These are phyloP conservation scores for Ziziphus jujuba DNA, from an alignment of 306 rosid species.

Conservation along the genomic window DNA sequence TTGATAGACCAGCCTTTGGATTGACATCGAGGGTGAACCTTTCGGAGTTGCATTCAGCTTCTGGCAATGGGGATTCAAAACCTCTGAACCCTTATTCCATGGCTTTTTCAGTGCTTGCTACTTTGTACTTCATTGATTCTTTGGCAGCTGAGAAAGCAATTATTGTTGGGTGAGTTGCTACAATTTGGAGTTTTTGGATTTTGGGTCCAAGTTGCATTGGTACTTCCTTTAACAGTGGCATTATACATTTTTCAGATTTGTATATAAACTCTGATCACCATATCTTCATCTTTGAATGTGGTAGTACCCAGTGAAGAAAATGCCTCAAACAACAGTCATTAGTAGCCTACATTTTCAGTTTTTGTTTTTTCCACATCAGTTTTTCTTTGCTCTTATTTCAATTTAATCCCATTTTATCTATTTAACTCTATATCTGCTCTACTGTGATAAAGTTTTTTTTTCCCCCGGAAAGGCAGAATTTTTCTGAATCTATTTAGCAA, in stretches of 20 bases:
- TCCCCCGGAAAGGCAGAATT: constrained; percentile 21
- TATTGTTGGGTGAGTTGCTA: constrained; percentile 65
- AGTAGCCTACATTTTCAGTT: too few relatives aligned
- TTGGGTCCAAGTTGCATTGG: neutral
- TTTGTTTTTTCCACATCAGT: too few relatives aligned
- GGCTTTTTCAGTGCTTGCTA: constrained; percentile 88
- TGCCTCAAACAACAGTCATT: too few relatives aligned
- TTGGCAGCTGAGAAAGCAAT: constrained; percentile 74
- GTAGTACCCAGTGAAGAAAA: too few relatives aligned
- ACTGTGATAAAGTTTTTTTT: neutral
- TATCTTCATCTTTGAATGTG: too few relatives aligned
- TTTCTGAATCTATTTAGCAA: neutral
- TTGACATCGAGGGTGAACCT: constrained; percentile 68
- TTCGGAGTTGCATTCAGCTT: constrained; percentile 28
- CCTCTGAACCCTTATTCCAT: constrained; percentile 77
- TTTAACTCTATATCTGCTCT: neutral
- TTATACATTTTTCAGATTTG: too few relatives aligned
- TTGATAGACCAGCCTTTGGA: constrained; percentile 98
- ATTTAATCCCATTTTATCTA: too few relatives aligned
- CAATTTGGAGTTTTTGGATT: neutral
- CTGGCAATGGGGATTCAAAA: constrained; percentile 38
- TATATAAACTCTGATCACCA: too few relatives aligned
- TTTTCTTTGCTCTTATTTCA: neutral
- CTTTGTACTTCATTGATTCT: constrained; percentile 62
- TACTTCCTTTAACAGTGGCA: neutral